Evolutionary conservation across 192 early-diverging fungal genomes (phyloP).

Genomic region (Coemansia sp.): DNA sequence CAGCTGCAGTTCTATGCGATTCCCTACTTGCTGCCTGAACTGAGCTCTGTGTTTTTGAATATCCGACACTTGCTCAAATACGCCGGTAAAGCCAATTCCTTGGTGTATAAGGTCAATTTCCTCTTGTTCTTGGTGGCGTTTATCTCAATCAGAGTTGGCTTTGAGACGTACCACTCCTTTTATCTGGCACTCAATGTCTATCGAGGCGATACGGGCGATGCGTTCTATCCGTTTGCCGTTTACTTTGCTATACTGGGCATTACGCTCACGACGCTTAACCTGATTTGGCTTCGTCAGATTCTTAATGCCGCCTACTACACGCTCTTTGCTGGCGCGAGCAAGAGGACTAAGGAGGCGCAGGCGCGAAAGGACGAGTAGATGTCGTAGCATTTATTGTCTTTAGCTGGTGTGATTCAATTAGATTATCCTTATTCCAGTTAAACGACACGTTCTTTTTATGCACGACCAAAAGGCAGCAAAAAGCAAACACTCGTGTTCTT

Average conservation of each 20-base stretch:
- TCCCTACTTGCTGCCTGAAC: conserved; percentile 46
- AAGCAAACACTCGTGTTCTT: not conserved
- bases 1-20: conserved; percentile 54
- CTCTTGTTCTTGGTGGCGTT: conserved; percentile 26
- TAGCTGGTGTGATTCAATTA: not conserved
- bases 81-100: conserved; percentile 12
- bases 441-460: not conserved
- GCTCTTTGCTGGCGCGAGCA: conserved; percentile 5
- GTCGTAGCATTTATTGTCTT: not conserved
- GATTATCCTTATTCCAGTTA: not conserved
- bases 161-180: conserved; percentile 39
- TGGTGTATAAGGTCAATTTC: conserved; percentile 49
- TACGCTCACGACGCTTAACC: conserved; percentile 38
- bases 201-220: conserved; percentile 17
- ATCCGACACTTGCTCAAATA: conserved; percentile 43
- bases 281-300: conserved; percentile 54
- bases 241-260: conserved; percentile 42
- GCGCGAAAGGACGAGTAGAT: conserved; percentile 2
- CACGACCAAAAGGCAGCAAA: not conserved
- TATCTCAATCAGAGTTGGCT: conserved; percentile 40
- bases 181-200: conserved; percentile 15
- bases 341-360: not conserved
- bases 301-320: conserved; percentile 39
- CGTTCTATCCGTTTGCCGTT: conserved; percentile 42
- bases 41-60: conserved; percentile 52